Percentiles rank a stretch among this genome's conserved stretches.
phyloP scores from a whole-genome alignment of 257 asterid species.

The Solanum appendiculatum region DNA sequence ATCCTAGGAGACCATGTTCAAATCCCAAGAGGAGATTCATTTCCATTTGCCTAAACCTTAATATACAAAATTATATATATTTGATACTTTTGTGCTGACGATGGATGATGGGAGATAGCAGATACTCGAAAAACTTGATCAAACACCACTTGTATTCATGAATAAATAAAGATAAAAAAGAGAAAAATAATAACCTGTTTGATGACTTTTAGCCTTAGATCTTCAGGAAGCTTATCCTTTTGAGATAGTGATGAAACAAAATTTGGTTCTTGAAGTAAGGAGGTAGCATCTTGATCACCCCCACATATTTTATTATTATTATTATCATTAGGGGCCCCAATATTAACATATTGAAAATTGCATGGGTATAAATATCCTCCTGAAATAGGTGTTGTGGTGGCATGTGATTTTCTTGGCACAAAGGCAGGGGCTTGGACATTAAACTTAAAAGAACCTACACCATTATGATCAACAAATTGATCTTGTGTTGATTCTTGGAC shows the following conservation, averaged over 20 bases:
- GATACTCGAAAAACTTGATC: background rate
- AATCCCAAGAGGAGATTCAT: background rate
- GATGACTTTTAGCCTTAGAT: conserved; percentile 58
- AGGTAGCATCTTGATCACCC: conserved; percentile 33
- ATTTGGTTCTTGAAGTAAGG: conserved; percentile 12
- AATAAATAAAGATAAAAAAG: background rate
- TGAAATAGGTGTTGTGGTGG: conserved; percentile 34
- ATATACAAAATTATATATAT: background rate
- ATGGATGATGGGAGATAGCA: background rate
- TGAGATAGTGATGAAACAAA: conserved; percentile 6
- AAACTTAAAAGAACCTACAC: conserved; percentile 31
- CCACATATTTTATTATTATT: conserved; percentile 3
- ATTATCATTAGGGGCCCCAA: background rate
- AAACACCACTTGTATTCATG: background rate
- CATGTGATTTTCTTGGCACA: conserved; percentile 37
- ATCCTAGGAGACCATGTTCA: background rate
- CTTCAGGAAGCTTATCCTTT: conserved; percentile 52
- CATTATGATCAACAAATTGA: background rate
- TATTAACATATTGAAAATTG: conserved; percentile 41
- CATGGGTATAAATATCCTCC: conserved; percentile 66
- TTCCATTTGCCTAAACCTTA: background rate
- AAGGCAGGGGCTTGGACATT: conserved; percentile 88
- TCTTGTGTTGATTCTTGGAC: background rate
- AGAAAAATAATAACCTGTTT: conserved; percentile 49
- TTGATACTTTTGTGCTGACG: background rate